Conservation (phyloP, 352 stramenopile genomes). For the Phytophthora foliorum region DNA sequence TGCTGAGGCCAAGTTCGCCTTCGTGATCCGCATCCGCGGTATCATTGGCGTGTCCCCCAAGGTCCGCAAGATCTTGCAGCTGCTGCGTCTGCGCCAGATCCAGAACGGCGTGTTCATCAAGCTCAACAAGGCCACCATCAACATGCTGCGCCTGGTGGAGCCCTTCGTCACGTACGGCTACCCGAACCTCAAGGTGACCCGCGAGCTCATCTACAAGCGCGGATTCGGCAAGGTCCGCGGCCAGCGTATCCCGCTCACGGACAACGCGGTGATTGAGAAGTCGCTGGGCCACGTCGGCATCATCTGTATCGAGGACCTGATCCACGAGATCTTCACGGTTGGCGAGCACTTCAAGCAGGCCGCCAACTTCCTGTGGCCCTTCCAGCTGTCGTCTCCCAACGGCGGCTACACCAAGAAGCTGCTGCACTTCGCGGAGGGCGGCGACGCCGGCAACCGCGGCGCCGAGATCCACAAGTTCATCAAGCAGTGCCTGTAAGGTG, state of each 20-base stretch:
- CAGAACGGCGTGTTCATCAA: conserved; percentile 99
- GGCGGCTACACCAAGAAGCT: conserved; percentile 96
- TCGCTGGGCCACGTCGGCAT: conserved; percentile 96
- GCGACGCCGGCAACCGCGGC: conserved; percentile 94
- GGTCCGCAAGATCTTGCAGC: conserved; percentile 98
- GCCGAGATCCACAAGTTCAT: conserved; percentile 96
- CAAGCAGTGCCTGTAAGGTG: conserved; percentile 93
- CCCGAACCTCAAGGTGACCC: conserved; percentile 97
- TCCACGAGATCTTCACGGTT: conserved; percentile 99
- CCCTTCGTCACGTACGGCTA: conserved; percentile 99
- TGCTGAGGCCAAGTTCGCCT: conserved; percentile 97
- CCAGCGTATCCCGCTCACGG: conserved; percentile 97
- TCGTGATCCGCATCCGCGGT: conserved; percentile 99
- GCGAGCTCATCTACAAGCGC: conserved; percentile 99
- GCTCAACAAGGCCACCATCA: conserved; percentile 99
- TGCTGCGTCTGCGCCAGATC: conserved; percentile 99
- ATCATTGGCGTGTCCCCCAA: conserved; percentile 96
- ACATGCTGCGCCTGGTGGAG: conserved; percentile 99
- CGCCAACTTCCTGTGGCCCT: conserved; percentile 99
- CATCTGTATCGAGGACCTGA: conserved; percentile 99
- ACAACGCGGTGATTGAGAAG: conserved; percentile 98
- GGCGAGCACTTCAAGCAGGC: conserved; percentile 99
- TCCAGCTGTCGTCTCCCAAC: conserved; percentile 98
- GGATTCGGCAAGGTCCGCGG: conserved; percentile 99
- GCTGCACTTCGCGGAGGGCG: conserved; percentile 94